Evolutionary conservation across 805 yeast genomes (phyloP).

Genomic region (Ogataea henricii): DNA sequence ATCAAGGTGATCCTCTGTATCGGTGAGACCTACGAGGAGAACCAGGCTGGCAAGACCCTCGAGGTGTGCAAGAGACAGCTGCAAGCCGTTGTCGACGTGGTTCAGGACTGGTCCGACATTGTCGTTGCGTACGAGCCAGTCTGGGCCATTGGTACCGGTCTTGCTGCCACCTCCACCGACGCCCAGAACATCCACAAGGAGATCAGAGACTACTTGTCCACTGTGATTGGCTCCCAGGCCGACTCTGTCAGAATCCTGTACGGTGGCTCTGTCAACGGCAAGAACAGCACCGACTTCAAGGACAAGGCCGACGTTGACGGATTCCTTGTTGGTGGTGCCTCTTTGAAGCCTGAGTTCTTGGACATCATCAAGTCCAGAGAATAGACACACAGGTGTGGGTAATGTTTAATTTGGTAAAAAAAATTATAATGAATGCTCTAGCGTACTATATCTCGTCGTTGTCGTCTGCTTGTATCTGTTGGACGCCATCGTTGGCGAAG

Average conservation of each 20-base stretch:
- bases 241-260: constrained; percentile 84
- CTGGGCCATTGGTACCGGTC: constrained; percentile 99
- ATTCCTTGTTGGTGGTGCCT: constrained; percentile 99
- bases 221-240: constrained; percentile 82
- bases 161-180: constrained; percentile 97
- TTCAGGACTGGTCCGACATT: constrained; percentile 84
- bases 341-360: constrained; percentile 95
- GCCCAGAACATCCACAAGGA: constrained; percentile 93
- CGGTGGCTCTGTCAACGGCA: constrained; percentile 98
- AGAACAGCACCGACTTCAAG: constrained; percentile 86
- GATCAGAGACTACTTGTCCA: constrained; percentile 80
- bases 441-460: background rate
- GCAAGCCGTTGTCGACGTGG: constrained; percentile 79
- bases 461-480: background rate
- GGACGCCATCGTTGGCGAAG: background rate
- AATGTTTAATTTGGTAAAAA: background rate
- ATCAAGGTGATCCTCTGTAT: constrained; percentile 92
- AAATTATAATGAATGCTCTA: too few species aligned
- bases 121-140: constrained; percentile 99
- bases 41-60: constrained; percentile 84
- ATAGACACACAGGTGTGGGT: constrained; percentile 35
- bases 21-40: constrained; percentile 96
- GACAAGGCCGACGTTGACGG: constrained; percentile 95
- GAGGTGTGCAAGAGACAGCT: constrained; percentile 87
- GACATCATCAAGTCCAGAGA: constrained; percentile 92